Evolutionary conservation across 2,329 filamentous ascomycete species (phyloP), one percentile per base, ranked within the genome.

Genomic region (Calycina marina): DNA sequence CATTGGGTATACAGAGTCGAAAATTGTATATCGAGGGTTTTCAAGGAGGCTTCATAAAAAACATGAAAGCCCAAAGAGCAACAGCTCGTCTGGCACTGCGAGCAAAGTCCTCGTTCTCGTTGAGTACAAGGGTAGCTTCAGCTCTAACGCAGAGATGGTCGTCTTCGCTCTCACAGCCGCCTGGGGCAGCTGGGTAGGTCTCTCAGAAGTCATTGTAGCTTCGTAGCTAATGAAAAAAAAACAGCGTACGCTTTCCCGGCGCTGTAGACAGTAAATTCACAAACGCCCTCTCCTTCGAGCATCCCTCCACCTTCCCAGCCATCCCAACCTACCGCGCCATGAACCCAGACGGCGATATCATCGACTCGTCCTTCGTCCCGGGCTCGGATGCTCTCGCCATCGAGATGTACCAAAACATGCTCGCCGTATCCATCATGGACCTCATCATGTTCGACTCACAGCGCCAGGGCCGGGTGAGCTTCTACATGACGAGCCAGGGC

Each of bases 381-480:
- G 76, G 41, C 1, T 38, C 49, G 2, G 42, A 49, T 20, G 18
- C 36, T 4, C 30, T 50, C 4, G 44, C 44, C 2, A 34, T 51
- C n/a, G 29, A 43, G 18, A 47, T 52, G 44, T 52, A 52, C 54
- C 65, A 60, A 37, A 69, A 75, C 46, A 79, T 80, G 75, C 48
- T 79, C 6, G 67, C 63, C 20, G 62, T 77, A 6, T 74, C 79
- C 35, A 80, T 96, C 44, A 90, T 98, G 84, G 90, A 98, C 52
- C 57, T 93, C 34, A 81, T 96, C 53, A 96, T 96, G 86, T 94
- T 93, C 51, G 90, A 98, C 50, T 86, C 90, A 1, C 90, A 98
- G 58, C 69, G 90, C 28, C 90, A 98, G 57, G 52, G 52, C 8
- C 42, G 51, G 14, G 22, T 54, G 13, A 48, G 43, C 31, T 98